Evolutionary conservation across 176 grass and related monocot genomes (phyloP), one percentile per base, ranked within the genome.

Genomic region (Musa schizocarpa): DNA sequence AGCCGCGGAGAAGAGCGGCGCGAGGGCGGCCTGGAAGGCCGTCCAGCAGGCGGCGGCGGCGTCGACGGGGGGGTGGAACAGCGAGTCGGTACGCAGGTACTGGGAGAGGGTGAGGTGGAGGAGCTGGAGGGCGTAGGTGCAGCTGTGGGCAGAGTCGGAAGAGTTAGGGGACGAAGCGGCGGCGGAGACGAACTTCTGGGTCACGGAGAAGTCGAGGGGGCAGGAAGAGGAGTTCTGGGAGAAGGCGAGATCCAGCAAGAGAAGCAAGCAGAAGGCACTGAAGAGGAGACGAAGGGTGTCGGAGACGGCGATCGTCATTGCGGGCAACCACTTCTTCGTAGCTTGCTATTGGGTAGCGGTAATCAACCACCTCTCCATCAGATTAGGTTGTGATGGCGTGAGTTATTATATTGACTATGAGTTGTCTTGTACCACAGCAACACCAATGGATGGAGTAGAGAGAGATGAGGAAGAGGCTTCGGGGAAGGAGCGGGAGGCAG

Each of bases 171-270:
- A 82, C 75, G 89, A 24, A 24, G 24, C 2, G 48, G 55, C 4
- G 89, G 76, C 24, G 89, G 78, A n/a, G 78, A 80, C 68, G 53
- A 73, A 80, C 56, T 73, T 63, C 9, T 43, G 54, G 29, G 73
- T 48, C n/a, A 65, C 74, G 21, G 79, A 85, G 88, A 98, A 89
- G 85, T 93, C 83, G 2, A 98, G 88, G 5, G 88, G 90, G 80
- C 95, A 77, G 13, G 64, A 6, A 1, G 75, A 3, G 19, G 50
- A 16, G 66, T 34, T 71, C 13, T 90, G 83, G 26, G 72, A 76
- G 72, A 7, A n/a, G 43, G 76, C 25, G 13, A 71, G 71, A n/a
- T 10, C 56, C n/a, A 75, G 81, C 48, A 71, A 52, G 48, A 77
- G 8, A 13, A 61, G 62, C 25, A 77, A 23, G 17, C 62, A 43